A percentile compares a stretch with the other conserved stretches of the same genome.
phyloP scores from a whole-genome alignment of 805 yeast species.

The Debaryomyces hansenii region DNA sequence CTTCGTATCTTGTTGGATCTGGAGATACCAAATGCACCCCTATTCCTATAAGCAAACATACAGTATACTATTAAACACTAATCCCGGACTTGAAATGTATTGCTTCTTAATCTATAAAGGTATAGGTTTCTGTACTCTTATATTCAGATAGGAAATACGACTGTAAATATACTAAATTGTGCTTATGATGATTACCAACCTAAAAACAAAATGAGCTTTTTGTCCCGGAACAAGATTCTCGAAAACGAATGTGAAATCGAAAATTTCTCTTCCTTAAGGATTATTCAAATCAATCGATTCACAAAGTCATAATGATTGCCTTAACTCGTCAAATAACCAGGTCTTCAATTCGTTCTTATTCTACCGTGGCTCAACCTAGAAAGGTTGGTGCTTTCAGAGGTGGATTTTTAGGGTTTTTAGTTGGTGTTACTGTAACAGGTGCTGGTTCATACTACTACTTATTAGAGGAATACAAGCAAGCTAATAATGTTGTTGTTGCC shows the following conservation, averaged over 20 bases:
- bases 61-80: too few relatives aligned
- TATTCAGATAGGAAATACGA: too few relatives aligned
- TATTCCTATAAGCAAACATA: too few relatives aligned
- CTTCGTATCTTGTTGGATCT: background rate
- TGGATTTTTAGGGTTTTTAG: constrained; percentile 71
- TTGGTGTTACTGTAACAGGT: constrained; percentile 76
- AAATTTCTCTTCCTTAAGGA: background rate
- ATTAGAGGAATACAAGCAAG: constrained; percentile 71
- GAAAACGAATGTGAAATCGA: background rate
- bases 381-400: constrained; percentile 45
- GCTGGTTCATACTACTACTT: constrained; percentile 75
- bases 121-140: too few relatives aligned
- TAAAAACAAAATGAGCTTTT: too few relatives aligned
- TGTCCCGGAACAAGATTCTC: background rate
- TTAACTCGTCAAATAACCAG: constrained; percentile 19
- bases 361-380: constrained; percentile 28
- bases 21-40: too few relatives aligned
- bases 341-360: constrained; percentile 26
- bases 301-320: constrained; percentile 9
- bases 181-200: too few relatives aligned
- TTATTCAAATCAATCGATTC: background rate
- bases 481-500: constrained; percentile 70
- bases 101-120: too few relatives aligned
- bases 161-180: too few relatives aligned
- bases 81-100: too few relatives aligned